Evolutionary conservation across 306 rosid genomes (phyloP).

Genomic region (Morella rubra): DNA sequence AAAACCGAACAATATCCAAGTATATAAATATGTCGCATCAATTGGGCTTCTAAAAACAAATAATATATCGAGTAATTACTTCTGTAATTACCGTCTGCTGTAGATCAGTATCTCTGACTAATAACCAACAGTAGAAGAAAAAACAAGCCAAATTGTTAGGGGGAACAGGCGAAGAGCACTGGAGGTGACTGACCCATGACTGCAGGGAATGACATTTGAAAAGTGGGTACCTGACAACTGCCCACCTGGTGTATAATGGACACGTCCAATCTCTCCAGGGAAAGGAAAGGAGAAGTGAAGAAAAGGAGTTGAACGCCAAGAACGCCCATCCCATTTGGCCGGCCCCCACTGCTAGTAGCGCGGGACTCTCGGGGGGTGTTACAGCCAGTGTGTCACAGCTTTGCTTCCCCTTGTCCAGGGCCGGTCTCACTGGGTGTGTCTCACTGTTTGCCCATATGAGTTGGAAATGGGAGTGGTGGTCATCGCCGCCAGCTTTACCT

Average conservation of each 20-base stretch:
- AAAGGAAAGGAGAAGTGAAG: not conserved
- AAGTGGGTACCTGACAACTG: conserved; percentile 13
- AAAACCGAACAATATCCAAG: too few species aligned
- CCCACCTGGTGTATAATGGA: conserved; percentile 23
- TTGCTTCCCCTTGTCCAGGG: not conserved
- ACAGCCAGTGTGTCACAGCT: not conserved
- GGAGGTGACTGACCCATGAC: conserved; percentile 34
- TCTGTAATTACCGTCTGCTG: too few species aligned
- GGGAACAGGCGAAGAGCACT: conserved; percentile 50
- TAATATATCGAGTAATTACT: too few species aligned
- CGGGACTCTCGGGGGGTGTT: conserved; percentile 63
- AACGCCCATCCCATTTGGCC: not conserved
- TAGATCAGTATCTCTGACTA: too few species aligned
- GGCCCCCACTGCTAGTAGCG: conserved; percentile 46
- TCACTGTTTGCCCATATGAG: not conserved
- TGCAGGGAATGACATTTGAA: conserved; percentile 29
- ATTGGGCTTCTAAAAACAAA: too few species aligned
- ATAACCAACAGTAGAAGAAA: not conserved
- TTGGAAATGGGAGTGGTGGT: not conserved
- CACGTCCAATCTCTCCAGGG: conserved; percentile 48
- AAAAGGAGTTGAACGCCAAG: not conserved
- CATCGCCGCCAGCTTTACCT: conserved; percentile 38
- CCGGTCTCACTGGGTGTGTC: not conserved
- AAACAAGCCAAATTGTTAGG: conserved; percentile 25
- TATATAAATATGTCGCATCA: too few species aligned